A percentile compares a stretch with the other conserved stretches of the same genome.
Evolutionary conservation across 2,329 filamentous ascomycete genomes (phyloP).

Genomic region (Epichloe sylvatica): DNA sequence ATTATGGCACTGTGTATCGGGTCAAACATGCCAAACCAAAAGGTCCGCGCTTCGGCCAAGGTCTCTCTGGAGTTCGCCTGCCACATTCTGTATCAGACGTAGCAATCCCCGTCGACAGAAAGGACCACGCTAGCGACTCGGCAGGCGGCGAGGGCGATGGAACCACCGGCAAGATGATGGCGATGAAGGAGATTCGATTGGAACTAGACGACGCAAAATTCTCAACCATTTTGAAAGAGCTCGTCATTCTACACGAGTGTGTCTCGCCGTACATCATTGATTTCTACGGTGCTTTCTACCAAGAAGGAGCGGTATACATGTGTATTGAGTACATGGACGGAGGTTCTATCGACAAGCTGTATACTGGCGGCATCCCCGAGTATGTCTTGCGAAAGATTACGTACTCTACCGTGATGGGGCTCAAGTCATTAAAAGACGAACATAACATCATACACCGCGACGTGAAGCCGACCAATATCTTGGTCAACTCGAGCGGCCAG

Average conservation of each 20-base stretch:
- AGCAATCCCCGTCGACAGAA: constrained; percentile 14
- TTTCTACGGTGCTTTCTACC: constrained; percentile 97
- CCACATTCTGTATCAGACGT: constrained; percentile 24
- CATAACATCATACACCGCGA: constrained; percentile 99
- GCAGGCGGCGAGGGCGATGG: constrained; percentile 21
- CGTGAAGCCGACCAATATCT: constrained; percentile 97
- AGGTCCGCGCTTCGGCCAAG: constrained; percentile 43
- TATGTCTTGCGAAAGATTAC: constrained; percentile 80
- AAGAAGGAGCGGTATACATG: constrained; percentile 97
- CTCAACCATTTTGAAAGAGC: constrained; percentile 90
- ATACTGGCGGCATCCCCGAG: constrained; percentile 80
- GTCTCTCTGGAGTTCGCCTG: constrained; percentile 34
- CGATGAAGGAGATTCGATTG: constrained; percentile 96
- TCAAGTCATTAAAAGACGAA: constrained; percentile 89
- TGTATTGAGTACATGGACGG: constrained; percentile 99
- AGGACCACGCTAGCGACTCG: constrained; percentile 17
- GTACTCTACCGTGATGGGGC: constrained; percentile 73
- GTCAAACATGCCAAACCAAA: constrained; percentile 66
- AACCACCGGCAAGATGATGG: constrained; percentile 74
- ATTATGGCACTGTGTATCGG: constrained; percentile 97
- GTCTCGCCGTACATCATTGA: constrained; percentile 94
- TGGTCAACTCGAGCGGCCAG: constrained; percentile 78
- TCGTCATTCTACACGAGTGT: constrained; percentile 91
- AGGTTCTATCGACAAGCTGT: constrained; percentile 92
- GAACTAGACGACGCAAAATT: constrained; percentile 97